These are phyloP conservation scores for Cladosporium sp. DNA, from an alignment of 2,329 filamentous ascomycete genomes.

Conservation along the genomic window DNA sequence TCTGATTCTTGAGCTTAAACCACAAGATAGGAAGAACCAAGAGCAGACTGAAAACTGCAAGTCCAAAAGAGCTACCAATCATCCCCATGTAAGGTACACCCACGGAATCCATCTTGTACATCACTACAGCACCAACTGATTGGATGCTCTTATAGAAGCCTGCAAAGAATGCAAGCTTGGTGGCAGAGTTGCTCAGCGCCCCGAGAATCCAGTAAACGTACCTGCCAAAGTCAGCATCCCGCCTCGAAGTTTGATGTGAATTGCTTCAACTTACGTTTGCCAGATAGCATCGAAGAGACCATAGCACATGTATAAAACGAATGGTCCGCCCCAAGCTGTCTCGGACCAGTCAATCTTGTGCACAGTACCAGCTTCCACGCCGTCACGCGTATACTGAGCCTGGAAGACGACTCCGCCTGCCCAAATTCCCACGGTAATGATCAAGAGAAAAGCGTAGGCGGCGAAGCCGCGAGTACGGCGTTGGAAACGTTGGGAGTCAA, in stretches of 20 bases:
- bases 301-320: slow-evolving; percentile 89
- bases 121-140: slow-evolving; percentile 55
- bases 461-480: slow-evolving; percentile 65
- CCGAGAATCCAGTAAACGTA: slow-evolving; percentile 73
- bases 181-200: slow-evolving; percentile 83
- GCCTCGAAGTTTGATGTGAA: too few species aligned
- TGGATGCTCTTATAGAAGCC: slow-evolving; percentile 90
- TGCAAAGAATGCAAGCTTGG: slow-evolving; percentile 85
- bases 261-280: slow-evolving; percentile 76
- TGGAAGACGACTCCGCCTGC: slow-evolving; percentile 81
- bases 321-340: slow-evolving; percentile 66
- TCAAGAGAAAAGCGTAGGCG: slow-evolving; percentile 59
- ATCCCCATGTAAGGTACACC: background rate
- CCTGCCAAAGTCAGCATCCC: slow-evolving; percentile 48
- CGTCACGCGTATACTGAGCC: slow-evolving; percentile 48
- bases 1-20: background rate
- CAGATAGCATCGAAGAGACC: slow-evolving; percentile 81
- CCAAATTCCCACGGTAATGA: slow-evolving; percentile 74
- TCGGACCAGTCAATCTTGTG: slow-evolving; percentile 61
- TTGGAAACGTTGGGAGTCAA: slow-evolving; percentile 57
- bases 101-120: background rate
- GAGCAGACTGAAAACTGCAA: background rate
- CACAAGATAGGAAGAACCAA: background rate
- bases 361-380: slow-evolving; percentile 17
- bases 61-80: background rate